Conservation (phyloP, 306 rosid genomes). For the Luffa acutangula region DNA sequence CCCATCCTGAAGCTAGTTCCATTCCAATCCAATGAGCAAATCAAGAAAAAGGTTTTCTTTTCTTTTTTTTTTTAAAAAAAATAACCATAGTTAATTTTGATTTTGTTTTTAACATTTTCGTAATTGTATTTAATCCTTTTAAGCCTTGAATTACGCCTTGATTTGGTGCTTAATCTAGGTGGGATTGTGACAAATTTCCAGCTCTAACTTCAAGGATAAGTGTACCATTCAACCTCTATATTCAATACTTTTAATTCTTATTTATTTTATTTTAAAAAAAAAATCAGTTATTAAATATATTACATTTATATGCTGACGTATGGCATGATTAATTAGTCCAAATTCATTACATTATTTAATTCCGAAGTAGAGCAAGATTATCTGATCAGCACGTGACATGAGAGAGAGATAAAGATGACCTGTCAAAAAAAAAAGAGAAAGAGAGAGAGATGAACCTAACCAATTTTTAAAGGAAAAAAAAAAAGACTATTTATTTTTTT, state of each 20-base stretch:
- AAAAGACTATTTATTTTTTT: background rate
- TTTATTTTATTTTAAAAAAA: background rate
- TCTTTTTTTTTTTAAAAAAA: background rate
- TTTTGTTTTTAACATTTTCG: background rate
- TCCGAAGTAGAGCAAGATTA: background rate
- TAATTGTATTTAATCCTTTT: background rate
- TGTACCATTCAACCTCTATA: background rate
- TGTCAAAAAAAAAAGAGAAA: background rate
- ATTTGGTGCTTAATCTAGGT: slow-evolving; percentile 3
- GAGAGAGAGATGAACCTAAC: background rate
- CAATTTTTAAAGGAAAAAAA: background rate
- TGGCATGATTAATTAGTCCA: background rate
- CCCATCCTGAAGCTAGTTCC: background rate
- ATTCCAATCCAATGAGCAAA: background rate
- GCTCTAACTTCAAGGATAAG: slow-evolving; percentile 2
- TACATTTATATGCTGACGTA: slow-evolving; percentile 1
- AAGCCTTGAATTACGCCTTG: slow-evolving; percentile 9
- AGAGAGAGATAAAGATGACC: background rate
- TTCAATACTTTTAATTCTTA: background rate
- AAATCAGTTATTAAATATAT: background rate
- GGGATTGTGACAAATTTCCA: background rate
- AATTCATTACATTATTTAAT: background rate
- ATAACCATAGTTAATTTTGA: background rate
- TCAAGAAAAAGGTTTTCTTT: background rate
- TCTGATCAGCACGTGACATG: background rate